phyloP scores from a whole-genome alignment of 2,329 filamentous ascomycete genomes.

The Aspergillus sp. region DNA sequence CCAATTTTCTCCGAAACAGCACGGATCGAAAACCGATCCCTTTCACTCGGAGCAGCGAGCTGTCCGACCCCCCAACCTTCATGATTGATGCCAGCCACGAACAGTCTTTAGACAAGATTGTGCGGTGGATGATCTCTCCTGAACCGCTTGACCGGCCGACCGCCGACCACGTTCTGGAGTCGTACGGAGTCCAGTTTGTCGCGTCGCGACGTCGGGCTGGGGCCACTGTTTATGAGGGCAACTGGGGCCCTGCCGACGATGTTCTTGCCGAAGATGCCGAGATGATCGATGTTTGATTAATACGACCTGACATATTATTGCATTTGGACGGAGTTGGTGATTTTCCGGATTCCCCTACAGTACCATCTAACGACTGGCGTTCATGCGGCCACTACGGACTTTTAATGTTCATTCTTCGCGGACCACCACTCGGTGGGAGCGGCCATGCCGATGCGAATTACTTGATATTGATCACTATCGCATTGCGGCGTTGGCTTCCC shows the following conservation, averaged over 20 bases:
- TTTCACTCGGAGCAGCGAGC: constrained; percentile 57
- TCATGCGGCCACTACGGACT: constrained; percentile 23
- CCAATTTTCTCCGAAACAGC: constrained; percentile 36
- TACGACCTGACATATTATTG: constrained; percentile 32
- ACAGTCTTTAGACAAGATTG: constrained; percentile 80
- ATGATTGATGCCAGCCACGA: constrained; percentile 78
- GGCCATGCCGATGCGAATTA: neutral
- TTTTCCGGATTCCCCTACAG: constrained; percentile 26
- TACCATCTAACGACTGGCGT: constrained; percentile 31
- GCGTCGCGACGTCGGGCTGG: constrained; percentile 76
- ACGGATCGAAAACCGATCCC: constrained; percentile 30
- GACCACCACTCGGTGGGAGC: constrained; percentile 8
- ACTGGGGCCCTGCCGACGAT: constrained; percentile 81
- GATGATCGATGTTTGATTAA: constrained; percentile 64
- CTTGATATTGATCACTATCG: constrained; percentile 6
- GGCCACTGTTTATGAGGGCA: constrained; percentile 95
- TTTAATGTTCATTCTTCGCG: constrained; percentile 20
- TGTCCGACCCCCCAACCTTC: constrained; percentile 76
- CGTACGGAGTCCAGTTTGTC: constrained; percentile 80
- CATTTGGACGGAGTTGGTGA: constrained; percentile 40
- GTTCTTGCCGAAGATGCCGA: constrained; percentile 62
- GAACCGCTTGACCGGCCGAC: constrained; percentile 74
- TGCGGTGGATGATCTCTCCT: constrained; percentile 85
- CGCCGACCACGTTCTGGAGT: constrained; percentile 72
- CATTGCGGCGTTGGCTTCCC: neutral